These are phyloP conservation scores for Carex parvula DNA, from an alignment of 176 grass and related monocot genomes.

Conservation along the genomic window DNA sequence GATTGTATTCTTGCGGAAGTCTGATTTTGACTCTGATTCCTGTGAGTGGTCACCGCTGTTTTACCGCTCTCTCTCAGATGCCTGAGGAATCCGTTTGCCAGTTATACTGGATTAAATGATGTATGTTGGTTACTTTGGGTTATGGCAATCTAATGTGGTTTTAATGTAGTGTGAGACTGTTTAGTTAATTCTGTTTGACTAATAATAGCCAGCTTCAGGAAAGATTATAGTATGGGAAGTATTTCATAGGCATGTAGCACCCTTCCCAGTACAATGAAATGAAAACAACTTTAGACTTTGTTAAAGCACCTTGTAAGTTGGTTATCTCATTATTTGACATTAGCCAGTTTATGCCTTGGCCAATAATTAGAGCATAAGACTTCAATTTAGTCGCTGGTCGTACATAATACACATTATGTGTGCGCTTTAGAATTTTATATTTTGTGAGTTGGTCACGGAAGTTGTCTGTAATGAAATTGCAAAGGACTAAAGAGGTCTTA, in stretches of 20 bases:
- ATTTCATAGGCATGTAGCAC: not conserved
- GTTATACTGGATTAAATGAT: slow-evolving; percentile 15
- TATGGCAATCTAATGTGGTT: not conserved
- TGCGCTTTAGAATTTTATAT: not conserved
- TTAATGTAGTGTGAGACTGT: not conserved
- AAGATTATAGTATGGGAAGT: not conserved
- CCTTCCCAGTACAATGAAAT: not conserved
- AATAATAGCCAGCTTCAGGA: not conserved
- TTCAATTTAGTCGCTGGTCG: not conserved
- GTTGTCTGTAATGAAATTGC: not conserved
- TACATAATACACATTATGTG: not conserved
- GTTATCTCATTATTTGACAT: slow-evolving; percentile 3
- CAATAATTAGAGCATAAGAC: not conserved
- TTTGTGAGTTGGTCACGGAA: not conserved
- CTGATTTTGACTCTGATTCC: slow-evolving; percentile 17
- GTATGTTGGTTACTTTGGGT: not conserved
- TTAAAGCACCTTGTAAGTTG: not conserved
- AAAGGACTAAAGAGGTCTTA: not conserved
- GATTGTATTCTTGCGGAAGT: not conserved
- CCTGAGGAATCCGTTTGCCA: not conserved
- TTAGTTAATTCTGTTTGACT: not conserved
- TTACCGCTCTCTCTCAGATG: not conserved
- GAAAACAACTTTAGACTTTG: not conserved
- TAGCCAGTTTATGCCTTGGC: not conserved
- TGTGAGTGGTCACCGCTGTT: slow-evolving; percentile 4